phyloP scores from a whole-genome alignment of 2,329 filamentous ascomycete genomes.

The Ascochyta koolunga region DNA sequence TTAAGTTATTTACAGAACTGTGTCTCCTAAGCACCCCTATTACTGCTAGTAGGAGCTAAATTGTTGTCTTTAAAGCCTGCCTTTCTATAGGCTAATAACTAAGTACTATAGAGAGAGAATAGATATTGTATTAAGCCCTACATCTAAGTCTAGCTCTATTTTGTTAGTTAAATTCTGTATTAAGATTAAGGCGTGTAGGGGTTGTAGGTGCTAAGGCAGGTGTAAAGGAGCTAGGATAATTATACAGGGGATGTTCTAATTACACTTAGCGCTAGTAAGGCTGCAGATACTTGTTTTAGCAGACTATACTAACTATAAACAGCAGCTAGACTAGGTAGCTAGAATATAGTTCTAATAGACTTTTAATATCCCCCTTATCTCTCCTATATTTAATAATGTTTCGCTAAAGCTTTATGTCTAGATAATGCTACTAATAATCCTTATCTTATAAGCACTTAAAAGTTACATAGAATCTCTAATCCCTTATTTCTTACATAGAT shows the following conservation, averaged over 20 bases:
- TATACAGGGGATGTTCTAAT: not conserved
- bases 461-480: not conserved
- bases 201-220: not conserved
- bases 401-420: not conserved
- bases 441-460: not conserved
- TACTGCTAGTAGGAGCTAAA: too few relatives aligned
- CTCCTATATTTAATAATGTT: not conserved
- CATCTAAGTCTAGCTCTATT: not conserved
- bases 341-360: not conserved
- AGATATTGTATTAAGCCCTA: not conserved
- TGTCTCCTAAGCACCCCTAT: too few relatives aligned
- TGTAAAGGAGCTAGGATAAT: not conserved
- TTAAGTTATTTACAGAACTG: too few relatives aligned
- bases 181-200: not conserved
- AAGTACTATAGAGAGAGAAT: too few relatives aligned
- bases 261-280: not conserved
- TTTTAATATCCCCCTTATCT: not conserved
- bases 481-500: not conserved
- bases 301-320: not conserved
- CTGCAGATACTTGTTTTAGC: not conserved
- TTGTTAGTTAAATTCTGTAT: slow-evolving; percentile 1
- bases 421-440: too few relatives aligned
- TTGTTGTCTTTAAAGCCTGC: too few relatives aligned
- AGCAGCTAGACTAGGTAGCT: not conserved
- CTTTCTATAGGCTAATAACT: too few relatives aligned